Percentiles rank a stretch among this genome's conserved stretches.
phyloP scores from a whole-genome alignment of 192 early-diverging fungal genomes.

The Mortierella antarctica region DNA sequence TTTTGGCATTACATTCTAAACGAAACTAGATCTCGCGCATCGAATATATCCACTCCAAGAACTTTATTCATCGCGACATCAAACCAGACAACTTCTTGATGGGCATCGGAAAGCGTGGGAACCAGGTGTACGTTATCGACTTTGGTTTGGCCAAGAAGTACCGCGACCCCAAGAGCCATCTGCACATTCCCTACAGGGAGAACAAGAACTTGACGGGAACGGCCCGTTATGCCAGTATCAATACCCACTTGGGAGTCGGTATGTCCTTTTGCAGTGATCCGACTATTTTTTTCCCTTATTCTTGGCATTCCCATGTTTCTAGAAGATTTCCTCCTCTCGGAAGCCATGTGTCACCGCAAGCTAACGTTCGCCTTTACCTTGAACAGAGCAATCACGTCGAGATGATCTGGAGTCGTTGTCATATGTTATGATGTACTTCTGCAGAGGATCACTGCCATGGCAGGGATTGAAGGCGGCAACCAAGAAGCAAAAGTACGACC shows the following conservation, averaged over 20 bases:
- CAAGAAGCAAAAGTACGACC: slow-evolving; percentile 95
- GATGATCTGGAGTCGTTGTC: slow-evolving; percentile 92
- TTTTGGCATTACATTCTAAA: neutral
- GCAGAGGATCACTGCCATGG: slow-evolving; percentile 91
- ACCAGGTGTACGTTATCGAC: slow-evolving; percentile 90
- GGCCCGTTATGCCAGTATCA: slow-evolving; percentile 91
- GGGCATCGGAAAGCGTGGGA: slow-evolving; percentile 85
- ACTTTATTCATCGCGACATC: slow-evolving; percentile 93
- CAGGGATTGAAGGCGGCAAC: slow-evolving; percentile 91
- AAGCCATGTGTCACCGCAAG: neutral
- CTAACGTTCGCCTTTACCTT: neutral
- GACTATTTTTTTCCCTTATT: neutral
- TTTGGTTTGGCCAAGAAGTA: slow-evolving; percentile 93
- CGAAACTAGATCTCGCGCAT: slow-evolving; percentile 70
- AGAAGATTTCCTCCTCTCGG: neutral
- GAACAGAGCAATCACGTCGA: slow-evolving; percentile 85
- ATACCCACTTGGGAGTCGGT: slow-evolving; percentile 85
- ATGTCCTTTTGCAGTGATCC: slow-evolving; percentile 26
- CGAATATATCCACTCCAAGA: slow-evolving; percentile 86
- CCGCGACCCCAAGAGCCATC: slow-evolving; percentile 82
- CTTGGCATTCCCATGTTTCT: neutral
- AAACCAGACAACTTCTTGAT: slow-evolving; percentile 95
- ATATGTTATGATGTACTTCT: slow-evolving; percentile 94
- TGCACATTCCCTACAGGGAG: slow-evolving; percentile 93
- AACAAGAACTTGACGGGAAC: slow-evolving; percentile 95